phyloP scores from a whole-genome alignment of 805 yeast species.

The Tanozyma kutaoensis region DNA sequence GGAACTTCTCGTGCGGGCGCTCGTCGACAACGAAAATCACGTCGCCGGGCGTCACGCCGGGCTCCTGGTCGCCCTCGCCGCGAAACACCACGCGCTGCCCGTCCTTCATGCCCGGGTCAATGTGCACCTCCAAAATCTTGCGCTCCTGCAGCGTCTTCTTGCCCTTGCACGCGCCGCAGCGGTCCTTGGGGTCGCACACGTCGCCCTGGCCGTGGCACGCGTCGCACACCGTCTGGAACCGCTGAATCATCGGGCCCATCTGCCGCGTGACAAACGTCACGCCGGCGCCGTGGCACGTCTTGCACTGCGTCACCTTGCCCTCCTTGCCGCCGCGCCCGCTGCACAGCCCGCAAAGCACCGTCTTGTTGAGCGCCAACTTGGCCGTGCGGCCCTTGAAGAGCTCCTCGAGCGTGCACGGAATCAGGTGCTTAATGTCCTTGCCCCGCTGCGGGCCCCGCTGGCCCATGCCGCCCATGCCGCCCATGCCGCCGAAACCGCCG shows the following conservation, averaged over 20 bases:
- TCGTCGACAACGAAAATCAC: conserved; percentile 86
- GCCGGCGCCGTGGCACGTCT: conserved; percentile 86
- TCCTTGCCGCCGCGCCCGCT: conserved; percentile 94
- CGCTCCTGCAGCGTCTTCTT: conserved; percentile 78
- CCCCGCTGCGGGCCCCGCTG: conserved; percentile 82
- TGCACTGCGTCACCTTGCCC: conserved; percentile 79
- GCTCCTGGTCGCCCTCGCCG: conserved; percentile 97
- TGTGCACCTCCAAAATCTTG: conserved; percentile 86
- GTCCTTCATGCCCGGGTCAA: conserved; percentile 94
- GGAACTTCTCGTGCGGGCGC: conserved; percentile 71
- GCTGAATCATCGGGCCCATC: conserved; percentile 99
- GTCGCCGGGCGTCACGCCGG: conserved; percentile 92
- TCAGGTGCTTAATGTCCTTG: conserved; percentile 81
- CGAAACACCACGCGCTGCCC: conserved; percentile 84
- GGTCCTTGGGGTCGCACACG: conserved; percentile 72
- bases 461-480: conserved; percentile 38
- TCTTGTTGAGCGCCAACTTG: conserved; percentile 87
- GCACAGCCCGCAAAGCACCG: conserved; percentile 78
- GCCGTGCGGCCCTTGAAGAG: conserved; percentile 88
- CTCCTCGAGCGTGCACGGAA: conserved; percentile 81
- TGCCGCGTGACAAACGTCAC: conserved; percentile 85
- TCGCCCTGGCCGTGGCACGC: conserved; percentile 89
- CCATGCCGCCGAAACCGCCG: conserved; percentile 44
- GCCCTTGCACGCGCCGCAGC: conserved; percentile 82
- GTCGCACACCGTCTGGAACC: conserved; percentile 92